Evolutionary conservation across 1,284 basidiomycete genomes (phyloP), one percentile per base, ranked within the genome.

Genomic region (Heterobasidion irregulare): DNA sequence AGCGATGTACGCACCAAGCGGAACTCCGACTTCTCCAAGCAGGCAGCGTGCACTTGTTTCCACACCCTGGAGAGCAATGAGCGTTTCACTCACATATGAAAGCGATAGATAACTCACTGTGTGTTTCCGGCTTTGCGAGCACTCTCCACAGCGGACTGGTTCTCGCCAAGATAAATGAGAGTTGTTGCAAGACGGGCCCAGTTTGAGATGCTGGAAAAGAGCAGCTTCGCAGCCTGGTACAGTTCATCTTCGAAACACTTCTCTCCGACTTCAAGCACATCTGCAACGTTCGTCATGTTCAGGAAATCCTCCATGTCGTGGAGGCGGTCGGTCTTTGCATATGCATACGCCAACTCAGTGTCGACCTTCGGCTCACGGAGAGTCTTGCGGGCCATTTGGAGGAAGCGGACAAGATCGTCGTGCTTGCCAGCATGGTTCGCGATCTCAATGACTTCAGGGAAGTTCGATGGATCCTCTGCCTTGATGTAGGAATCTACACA

Each of bases 221-320:
- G 78, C 10, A 99, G 73, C 74, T 96, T 97, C 53, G 96, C 90
- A 47, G 97, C 97, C 66, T 98, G 94, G 72, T 99, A 99, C 43
- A 99, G 78, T 67, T 95, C 94, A 62, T 98, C 97, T 66, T 98
- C 92, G 77, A 99, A 99, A 68, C 95, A 98, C 73, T 99, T 98
- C 75, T 99, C 97, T 70, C 97, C 97, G 54, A 98, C 95, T 63
- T 90, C 89, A 32, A 98, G 78, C 55, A 98, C 80, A 65, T 99
- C 97, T 16, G 97, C 97, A 43, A 99, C 97, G 64, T 99, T 99
- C 53, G 97, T 99, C 93, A 99, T 98, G 43, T 82, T 80, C 59
- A 99, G 75, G 83, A 99, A 99, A 75, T 99, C 97, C 68, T 99
- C 97, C 97, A 99, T 99, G 66, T 98, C 97, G 68, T 97, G 94